These are phyloP conservation scores for Syzygium aqueum DNA, from an alignment of 345 rosid species.

Conservation along the genomic window DNA sequence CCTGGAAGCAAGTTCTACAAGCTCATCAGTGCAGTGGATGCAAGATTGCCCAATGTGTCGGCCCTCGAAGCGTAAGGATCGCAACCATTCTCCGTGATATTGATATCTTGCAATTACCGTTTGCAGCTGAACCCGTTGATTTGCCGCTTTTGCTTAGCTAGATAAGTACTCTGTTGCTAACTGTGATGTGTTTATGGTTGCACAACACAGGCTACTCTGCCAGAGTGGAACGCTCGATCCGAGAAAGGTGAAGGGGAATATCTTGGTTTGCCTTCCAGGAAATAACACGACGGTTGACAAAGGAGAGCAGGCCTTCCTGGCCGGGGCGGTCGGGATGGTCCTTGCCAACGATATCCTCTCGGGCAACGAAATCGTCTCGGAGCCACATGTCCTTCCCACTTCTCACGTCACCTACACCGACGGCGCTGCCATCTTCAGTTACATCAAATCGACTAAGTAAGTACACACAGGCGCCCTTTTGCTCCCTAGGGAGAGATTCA, in stretches of 20 bases:
- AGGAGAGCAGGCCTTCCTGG: conserved; percentile 46
- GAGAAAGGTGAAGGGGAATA: conserved; percentile 51
- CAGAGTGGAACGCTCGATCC: conserved; percentile 55
- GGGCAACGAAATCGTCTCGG: conserved; percentile 48
- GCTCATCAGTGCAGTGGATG: conserved; percentile 44
- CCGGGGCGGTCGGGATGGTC: conserved; percentile 80
- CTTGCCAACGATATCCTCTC: conserved; percentile 36
- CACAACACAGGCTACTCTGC: conserved; percentile 43
- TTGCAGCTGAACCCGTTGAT: not conserved
- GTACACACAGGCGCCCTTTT: not conserved
- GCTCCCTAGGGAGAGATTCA: not conserved
- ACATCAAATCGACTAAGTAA: conserved; percentile 48
- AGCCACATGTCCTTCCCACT: conserved; percentile 73
- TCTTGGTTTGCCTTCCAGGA: conserved; percentile 73
- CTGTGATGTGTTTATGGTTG: not conserved
- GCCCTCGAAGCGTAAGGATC: conserved; percentile 49
- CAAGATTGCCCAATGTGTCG: conserved; percentile 46
- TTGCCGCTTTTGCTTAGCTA: not conserved
- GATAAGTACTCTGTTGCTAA: not conserved
- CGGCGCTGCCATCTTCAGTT: conserved; percentile 37
- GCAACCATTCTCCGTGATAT: not conserved
- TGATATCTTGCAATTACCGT: not conserved
- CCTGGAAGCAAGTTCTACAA: conserved; percentile 40
- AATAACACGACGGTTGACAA: conserved; percentile 53
- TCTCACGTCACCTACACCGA: conserved; percentile 49